Evolutionary conservation across 2,329 filamentous ascomycete species (phyloP).

Genomic region (Neopestalotiopsis sp.): DNA sequence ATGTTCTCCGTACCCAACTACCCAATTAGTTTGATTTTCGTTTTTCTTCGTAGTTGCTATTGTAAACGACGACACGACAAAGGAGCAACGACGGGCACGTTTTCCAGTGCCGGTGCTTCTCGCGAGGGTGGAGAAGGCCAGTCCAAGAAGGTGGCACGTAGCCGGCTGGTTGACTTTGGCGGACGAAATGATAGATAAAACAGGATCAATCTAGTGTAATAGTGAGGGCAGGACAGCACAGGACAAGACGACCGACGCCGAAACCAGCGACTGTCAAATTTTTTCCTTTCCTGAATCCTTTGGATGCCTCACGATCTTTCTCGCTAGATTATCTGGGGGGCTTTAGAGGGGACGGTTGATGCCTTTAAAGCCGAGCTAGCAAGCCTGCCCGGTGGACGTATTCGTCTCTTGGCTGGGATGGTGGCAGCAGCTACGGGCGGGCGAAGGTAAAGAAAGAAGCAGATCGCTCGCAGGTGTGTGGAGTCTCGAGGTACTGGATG

Average conservation of each 20-base stretch:
- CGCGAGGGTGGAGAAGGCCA: not conserved
- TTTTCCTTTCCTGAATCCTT: conserved; percentile 8
- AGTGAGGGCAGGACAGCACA: not conserved
- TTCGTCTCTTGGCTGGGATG: conserved; percentile 6
- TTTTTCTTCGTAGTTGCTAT: not conserved
- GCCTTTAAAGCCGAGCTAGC: not conserved
- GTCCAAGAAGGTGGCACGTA: not conserved
- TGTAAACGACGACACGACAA: not conserved
- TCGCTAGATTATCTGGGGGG: not conserved
- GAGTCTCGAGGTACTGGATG: not conserved
- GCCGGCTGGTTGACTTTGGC: not conserved
- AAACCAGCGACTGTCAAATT: not conserved
- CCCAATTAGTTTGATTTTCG: not conserved
- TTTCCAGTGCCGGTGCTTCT: not conserved
- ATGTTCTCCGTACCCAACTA: not conserved
- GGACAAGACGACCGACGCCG: not conserved
- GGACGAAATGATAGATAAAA: not conserved
- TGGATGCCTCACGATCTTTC: conserved; percentile 8
- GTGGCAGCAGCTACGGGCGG: not conserved
- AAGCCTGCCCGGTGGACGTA: conserved; percentile 1
- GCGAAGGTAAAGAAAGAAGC: not conserved
- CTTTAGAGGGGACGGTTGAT: not conserved
- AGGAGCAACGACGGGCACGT: not conserved
- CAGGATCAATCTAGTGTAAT: not conserved
- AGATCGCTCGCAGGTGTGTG: not conserved